Evolutionary conservation across 2,329 filamentous ascomycete species (phyloP), one percentile per base, ranked within the genome.

Genomic region (Fusarium bactridioides): DNA sequence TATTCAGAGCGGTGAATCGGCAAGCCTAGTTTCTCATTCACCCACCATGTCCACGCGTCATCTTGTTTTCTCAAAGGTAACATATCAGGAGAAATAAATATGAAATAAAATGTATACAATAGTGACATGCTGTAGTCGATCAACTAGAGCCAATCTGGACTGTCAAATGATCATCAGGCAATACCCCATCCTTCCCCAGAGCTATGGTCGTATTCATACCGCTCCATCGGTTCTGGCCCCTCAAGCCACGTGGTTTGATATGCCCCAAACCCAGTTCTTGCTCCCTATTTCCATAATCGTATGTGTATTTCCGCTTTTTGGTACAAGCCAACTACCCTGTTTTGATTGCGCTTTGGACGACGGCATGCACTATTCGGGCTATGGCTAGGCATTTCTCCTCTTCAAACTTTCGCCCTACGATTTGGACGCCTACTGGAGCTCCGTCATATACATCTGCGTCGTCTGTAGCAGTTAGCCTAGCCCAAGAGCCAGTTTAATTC

Each of bases 321-420:
- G 18, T 45, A 10, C 8, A 19, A 19, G 13, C 18, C 4, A 25
- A 57, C 16, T 12, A 25, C 2, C 10, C 18, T 25, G 35, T 19
- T 9, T 44, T n/a, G 5, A 18, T 16, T 18, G 12, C 18, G 5
- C 21, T 33, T 3, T 35, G 16, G 6, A 53, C 8, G 5, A 47
- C 18, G 1, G 25, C 5, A 2, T 53, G 10, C 7, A 68, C 4
- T 13, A 73, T 67, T 11, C 47, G 29, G n/a, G 59, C 62, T 1
- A 73, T 29, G 6, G 53, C 66, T 8, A 75, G 12, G 7, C 61
- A 61, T 16, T 74, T 75, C 47, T 75, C 73, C 12, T 75, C 73
- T 4, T 75, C 70, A 4, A 74, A 74, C 21, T 62, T 72, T 8
- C 70, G 40, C 3, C 48, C 62, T 1, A 74, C 53, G 16, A 75